Base-by-base conservation (phyloP, 1,284 basidiomycete species). In the Cryptococcus hybrid region DNA sequence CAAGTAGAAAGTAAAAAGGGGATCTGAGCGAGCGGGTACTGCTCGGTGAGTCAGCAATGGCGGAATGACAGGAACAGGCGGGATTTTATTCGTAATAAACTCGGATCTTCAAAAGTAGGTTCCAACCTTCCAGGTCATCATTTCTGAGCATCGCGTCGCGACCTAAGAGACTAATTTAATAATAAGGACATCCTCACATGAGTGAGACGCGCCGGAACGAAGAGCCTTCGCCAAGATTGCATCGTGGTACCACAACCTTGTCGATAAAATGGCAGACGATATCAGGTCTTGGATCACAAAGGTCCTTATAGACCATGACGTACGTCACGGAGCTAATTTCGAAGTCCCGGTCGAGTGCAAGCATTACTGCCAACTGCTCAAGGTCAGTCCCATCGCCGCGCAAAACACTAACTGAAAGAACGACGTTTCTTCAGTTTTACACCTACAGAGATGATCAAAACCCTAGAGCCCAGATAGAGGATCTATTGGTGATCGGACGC, bases 321-420 rank as follows among this genome's bases (percentile, higher is more conserved):
- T 24, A 24, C 24, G 43, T n/a, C 47, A 73, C 55, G 70, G 71
- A n/a, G 62, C 66, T 5, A 63, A 71, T 54, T 52, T 66, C 12
- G 47, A 55, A 1, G 42, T 51, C 8, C 37, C 47, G 3, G 53
- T 54, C 44, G 52, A 43, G 9, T 57, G 62, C 13, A 18, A 18
- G 7, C 24, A 44, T 13, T 44, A 18, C 24, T 44, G 43, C 43
- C 43, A 44, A 13, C 13, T 44, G 43, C 8, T 7, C 7, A 50
- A 37, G 48, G n/a, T 37, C 34, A 39, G 48, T 50, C 35, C 34
- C 8, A 11, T 37, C 37, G 11, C n/a, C 34, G 5, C 24, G 24
- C 24, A 24, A 24, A 24, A 24, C 24, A 24, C 24, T 24, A 24
- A 24, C 24, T 24, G 24, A 24, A 24, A 24, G 24, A 24, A 24